Evolutionary conservation across 2,329 filamentous ascomycete genomes (phyloP), one percentile per base, ranked within the genome.

Genomic region (Sarocladium oryzae): DNA sequence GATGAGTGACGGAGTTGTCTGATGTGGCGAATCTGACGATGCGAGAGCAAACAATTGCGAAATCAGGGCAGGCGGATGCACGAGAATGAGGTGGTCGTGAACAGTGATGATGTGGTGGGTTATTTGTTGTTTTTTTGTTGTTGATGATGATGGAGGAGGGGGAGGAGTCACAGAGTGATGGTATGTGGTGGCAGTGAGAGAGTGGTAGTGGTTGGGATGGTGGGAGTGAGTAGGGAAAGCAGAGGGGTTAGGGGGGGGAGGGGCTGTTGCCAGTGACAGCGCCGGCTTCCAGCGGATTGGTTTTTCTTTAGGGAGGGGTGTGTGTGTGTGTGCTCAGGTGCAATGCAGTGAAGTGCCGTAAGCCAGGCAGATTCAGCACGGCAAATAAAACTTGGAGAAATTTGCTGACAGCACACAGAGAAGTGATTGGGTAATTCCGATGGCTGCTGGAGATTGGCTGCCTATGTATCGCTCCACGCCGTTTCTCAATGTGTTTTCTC

Each of bases 81-180:
- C 4, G 23, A 15, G 23, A 16, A 20, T 20, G 16, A 43, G 3
- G n/a, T 8, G 40, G 15, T 26, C 23, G 40, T 21, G 21, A 20
- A 28, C 13, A 23, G 36, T 13, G n/a, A 40, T 40, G 23, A 11
- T 9, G 37, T 7, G 11, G 40, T 16, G 13, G 23, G 21, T 28
- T 3, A 43, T 43, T 43, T 43, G 40, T 43, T 43, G 40, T 43
- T 43, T 36, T 43, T 36, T 43, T 43, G 40, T 43, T 43, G 21
- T 26, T 43, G 40, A 28, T 43, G 40, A 43, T 43, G 23, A 26
- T 43, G 40, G 40, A 43, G 40, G 40, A 43, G 40, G 40, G 21
- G 40, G 23, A n/a, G 40, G 15, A n/a, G 21, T 7, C 7, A 7
- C 28, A 30, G 28, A 13, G 7, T 7, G 7, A 37, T 8, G 35